A percentile compares a stretch with the other conserved stretches of the same genome.
Conservation (phyloP, 768 basidiomycete genomes). For the Termitomyces sp. region DNA sequence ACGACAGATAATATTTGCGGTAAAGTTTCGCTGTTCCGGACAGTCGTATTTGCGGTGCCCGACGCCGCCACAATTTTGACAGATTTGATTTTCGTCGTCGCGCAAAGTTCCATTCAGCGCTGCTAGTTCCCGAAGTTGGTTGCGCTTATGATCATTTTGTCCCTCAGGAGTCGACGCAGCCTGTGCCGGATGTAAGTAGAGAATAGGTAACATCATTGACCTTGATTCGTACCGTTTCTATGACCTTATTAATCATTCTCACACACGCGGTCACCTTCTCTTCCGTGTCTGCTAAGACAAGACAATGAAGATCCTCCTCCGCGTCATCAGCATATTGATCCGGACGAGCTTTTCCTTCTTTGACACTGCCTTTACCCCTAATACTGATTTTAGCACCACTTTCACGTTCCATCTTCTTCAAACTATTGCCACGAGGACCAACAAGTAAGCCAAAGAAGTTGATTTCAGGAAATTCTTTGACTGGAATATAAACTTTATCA, state of each 20-base stretch:
- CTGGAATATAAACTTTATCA: conserved; percentile 98
- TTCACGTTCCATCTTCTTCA: conserved; percentile 99
- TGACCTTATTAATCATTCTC: conserved; percentile 93
- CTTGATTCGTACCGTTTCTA: conserved; percentile 76
- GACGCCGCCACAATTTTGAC: conserved; percentile 92
- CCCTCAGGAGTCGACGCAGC: conserved; percentile 99
- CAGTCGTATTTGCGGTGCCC: conserved; percentile 99
- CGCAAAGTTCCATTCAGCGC: conserved; percentile 97
- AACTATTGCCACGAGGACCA: conserved; percentile 95
- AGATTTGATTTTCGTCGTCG: conserved; percentile 99
- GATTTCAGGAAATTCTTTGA: conserved; percentile 99
- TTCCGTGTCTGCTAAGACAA: conserved; percentile 88
- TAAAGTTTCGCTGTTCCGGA: conserved; percentile 96
- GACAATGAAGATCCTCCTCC: conserved; percentile 98
- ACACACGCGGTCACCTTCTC: conserved; percentile 92
- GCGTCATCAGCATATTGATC: conserved; percentile 95
- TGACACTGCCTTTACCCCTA: conserved; percentile 96
- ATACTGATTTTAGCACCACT: conserved; percentile 98
- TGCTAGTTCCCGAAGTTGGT: conserved; percentile 95
- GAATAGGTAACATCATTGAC: not conserved
- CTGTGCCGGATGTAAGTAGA: conserved; percentile 34
- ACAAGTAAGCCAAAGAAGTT: conserved; percentile 99
- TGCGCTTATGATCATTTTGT: conserved; percentile 99
- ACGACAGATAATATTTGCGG: conserved; percentile 98
- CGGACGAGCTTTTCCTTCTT: conserved; percentile 95